Conservation (phyloP, 108 stramenopile species). For the Pelagomonas calceolata region DNA sequence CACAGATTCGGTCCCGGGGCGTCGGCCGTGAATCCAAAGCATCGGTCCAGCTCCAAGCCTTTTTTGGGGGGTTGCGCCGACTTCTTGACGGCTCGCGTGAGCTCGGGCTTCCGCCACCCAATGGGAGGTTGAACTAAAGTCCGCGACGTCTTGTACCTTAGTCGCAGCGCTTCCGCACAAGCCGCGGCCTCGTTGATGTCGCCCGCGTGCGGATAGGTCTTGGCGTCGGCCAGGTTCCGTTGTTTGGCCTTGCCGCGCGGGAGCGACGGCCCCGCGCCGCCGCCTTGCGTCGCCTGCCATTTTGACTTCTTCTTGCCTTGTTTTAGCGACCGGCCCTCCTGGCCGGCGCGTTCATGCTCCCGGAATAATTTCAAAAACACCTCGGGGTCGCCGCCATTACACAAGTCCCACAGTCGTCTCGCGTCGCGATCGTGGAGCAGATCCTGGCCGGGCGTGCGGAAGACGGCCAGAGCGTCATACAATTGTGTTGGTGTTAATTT, state of each 20-base stretch:
- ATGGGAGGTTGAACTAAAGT: not conserved
- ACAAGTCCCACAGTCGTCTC: not conserved
- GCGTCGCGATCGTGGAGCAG: not conserved
- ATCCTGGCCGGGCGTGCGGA: not conserved
- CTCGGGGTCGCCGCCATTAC: not conserved
- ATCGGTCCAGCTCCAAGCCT: not conserved
- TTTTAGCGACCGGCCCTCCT: not conserved
- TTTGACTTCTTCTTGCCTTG: not conserved
- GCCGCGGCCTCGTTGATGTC: not conserved
- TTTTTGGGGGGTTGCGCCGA: not conserved
- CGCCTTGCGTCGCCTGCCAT: not conserved
- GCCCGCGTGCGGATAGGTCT: not conserved
- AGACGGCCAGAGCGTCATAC: not conserved
- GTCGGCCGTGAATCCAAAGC: not conserved
- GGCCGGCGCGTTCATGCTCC: not conserved
- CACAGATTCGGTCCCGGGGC: slow-evolving; percentile 6
- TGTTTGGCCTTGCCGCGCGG: not conserved
- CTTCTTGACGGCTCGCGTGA: not conserved
- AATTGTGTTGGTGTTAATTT: not conserved
- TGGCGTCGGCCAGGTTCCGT: not conserved
- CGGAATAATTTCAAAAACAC: not conserved
- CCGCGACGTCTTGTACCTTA: not conserved
- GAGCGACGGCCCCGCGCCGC: not conserved
- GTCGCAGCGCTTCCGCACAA: not conserved
- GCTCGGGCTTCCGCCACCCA: not conserved